phyloP scores from a whole-genome alignment of 441 rosid species.

The Brassica balearica region DNA sequence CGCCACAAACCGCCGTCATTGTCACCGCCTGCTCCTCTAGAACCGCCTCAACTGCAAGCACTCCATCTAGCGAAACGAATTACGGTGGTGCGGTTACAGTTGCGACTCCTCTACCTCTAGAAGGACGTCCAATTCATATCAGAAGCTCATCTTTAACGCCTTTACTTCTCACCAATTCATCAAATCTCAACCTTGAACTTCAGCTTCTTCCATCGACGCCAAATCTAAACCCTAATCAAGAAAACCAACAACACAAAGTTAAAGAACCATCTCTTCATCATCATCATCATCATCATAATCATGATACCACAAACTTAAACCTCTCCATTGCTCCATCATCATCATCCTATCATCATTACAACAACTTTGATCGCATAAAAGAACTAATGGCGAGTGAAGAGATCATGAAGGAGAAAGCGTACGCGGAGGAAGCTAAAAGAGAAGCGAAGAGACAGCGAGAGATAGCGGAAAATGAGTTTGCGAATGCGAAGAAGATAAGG shows the following conservation, averaged over 20 bases:
- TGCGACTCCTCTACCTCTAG: slow-evolving; percentile 38
- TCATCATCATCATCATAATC: slow-evolving; percentile 4
- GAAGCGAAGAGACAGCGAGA: slow-evolving; percentile 84
- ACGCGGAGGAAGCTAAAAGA: slow-evolving; percentile 80
- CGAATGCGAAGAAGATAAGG: slow-evolving; percentile 81
- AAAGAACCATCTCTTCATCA: slow-evolving; percentile 31
- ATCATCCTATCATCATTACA: slow-evolving; percentile 47
- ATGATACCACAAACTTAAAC: slow-evolving; percentile 42
- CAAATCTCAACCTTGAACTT: slow-evolving; percentile 77
- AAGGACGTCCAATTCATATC: slow-evolving; percentile 47
- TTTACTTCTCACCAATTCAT: slow-evolving; percentile 45
- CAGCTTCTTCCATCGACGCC: slow-evolving; percentile 69
- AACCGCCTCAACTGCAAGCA: slow-evolving; percentile 85
- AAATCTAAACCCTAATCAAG: slow-evolving; percentile 41
- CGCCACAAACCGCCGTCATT: slow-evolving; percentile 44
- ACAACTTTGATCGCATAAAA: slow-evolving; percentile 55
- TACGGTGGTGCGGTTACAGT: slow-evolving; percentile 51
- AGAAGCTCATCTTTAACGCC: slow-evolving; percentile 39
- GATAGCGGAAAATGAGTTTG: slow-evolving; percentile 84
- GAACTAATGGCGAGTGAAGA: slow-evolving; percentile 52
- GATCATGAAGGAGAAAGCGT: slow-evolving; percentile 70
- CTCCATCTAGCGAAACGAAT: slow-evolving; percentile 71
- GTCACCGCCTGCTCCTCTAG: slow-evolving; percentile 74
- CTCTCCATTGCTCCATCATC: slow-evolving; percentile 49
- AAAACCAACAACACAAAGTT: slow-evolving; percentile 17